phyloP scores from a whole-genome alignment of 1,284 basidiomycete species.

The Leccinum colubrinum region DNA sequence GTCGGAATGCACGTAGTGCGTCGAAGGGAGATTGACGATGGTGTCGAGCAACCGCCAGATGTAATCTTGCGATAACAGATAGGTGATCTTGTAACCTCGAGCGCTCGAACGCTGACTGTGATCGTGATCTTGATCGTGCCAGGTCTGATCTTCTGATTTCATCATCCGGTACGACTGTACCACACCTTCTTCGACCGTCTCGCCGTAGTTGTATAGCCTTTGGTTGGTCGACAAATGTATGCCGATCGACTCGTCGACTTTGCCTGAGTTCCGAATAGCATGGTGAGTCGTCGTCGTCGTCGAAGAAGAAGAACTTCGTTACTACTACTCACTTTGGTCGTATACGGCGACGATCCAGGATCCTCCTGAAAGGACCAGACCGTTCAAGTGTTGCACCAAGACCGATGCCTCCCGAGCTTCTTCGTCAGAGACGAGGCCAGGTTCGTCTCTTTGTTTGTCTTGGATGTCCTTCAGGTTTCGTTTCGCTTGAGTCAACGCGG shows the following conservation, averaged over 20 bases:
- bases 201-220: neutral
- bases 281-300: no score
- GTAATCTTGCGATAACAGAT: neutral
- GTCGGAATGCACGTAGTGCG: neutral
- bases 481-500: accelerated
- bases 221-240: neutral
- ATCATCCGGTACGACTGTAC: neutral
- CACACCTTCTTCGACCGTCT: neutral
- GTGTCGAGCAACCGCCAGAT: neutral
- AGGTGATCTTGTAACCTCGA: neutral
- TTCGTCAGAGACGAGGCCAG: no score
- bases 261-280: neutral
- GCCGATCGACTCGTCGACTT: neutral
- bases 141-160: neutral
- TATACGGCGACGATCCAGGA: neutral
- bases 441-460: no score
- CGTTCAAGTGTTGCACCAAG: neutral
- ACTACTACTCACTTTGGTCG: no score
- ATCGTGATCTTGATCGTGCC: neutral
- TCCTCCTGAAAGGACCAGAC: neutral
- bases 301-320: no score
- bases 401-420: no score
- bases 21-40: neutral
- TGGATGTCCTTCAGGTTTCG: neutral
- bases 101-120: neutral